phyloP scores from a whole-genome alignment of 179 eudicot genomes.

The Silene coronaria region DNA sequence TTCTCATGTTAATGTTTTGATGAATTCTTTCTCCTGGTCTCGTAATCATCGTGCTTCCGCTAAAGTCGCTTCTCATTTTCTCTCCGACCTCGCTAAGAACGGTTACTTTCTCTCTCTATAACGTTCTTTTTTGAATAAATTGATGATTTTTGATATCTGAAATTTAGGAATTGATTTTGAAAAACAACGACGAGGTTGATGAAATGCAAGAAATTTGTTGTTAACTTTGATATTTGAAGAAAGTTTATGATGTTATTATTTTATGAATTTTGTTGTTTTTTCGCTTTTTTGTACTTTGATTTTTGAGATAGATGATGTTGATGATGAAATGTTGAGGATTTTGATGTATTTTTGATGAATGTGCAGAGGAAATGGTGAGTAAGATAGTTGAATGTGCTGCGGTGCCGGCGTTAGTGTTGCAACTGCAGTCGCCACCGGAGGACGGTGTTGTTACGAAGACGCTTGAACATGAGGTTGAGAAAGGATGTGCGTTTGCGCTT shows the following conservation, averaged over 20 bases:
- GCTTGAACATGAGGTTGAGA: constrained; percentile 84
- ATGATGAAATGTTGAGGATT: not conserved
- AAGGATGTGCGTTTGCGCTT: constrained; percentile 79
- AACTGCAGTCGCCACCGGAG: constrained; percentile 57
- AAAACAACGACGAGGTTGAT: too few species aligned
- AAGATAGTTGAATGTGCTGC: constrained; percentile 74
- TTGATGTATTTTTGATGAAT: constrained; percentile 15
- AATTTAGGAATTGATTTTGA: too few species aligned
- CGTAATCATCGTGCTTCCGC: constrained; percentile 65
- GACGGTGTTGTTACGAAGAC: constrained; percentile 35
- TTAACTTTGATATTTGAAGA: too few species aligned
- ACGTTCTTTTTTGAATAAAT: not conserved
- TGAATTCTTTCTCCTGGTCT: constrained; percentile 32
- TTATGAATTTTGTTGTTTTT: constrained; percentile 26
- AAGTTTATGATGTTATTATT: too few species aligned
- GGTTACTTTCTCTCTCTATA: constrained; percentile 33
- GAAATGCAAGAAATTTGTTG: too few species aligned
- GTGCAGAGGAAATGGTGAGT: constrained; percentile 67
- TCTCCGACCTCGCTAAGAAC: constrained; percentile 77
- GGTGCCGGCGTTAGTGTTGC: constrained; percentile 65
- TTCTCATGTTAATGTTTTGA: not conserved
- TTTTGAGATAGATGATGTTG: not conserved
- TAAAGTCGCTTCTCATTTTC: constrained; percentile 63
- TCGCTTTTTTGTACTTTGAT: not conserved
- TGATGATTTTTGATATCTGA: not conserved